Evolutionary conservation across 805 yeast genomes (phyloP).

Genomic region (Candida suzukii): DNA sequence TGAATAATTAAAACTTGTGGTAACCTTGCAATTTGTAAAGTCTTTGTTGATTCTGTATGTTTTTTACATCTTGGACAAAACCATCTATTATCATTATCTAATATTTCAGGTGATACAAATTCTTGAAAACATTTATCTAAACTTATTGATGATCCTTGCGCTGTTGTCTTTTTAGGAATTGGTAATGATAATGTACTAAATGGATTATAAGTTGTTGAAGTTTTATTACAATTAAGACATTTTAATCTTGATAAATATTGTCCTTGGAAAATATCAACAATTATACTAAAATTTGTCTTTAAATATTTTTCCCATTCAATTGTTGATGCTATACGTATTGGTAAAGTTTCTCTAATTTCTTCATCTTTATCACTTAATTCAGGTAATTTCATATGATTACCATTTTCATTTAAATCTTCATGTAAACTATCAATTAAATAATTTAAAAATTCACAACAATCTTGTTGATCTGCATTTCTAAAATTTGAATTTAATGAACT

Average conservation of each 20-base stretch:
- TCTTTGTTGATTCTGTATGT: constrained; percentile 59
- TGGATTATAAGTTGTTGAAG: constrained; percentile 83
- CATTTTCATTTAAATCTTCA: constrained; percentile 72
- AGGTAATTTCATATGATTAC: constrained; percentile 43
- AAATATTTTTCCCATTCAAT: constrained; percentile 90
- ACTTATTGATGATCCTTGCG: constrained; percentile 19
- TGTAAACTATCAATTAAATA: constrained; percentile 71
- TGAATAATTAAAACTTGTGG: constrained; percentile 80
- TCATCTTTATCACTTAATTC: constrained; percentile 72
- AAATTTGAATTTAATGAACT: constrained; percentile 65
- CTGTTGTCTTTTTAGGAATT: constrained; percentile 42
- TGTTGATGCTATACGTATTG: constrained; percentile 75
- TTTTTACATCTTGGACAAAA: constrained; percentile 67
- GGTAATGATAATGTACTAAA: constrained; percentile 78
- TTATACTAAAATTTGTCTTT: constrained; percentile 67
- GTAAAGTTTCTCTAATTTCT: constrained; percentile 58
- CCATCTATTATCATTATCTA: constrained; percentile 82
- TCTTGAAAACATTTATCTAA: constrained; percentile 67
- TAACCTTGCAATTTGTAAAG: constrained; percentile 63
- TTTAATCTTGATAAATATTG: constrained; percentile 75
- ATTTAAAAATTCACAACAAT: constrained; percentile 75
- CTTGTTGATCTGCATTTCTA: constrained; percentile 70
- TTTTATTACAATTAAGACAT: constrained; percentile 64
- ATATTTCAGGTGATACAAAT: constrained; percentile 66
- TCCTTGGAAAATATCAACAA: constrained; percentile 83